Evolutionary conservation across 2,329 filamentous ascomycete species (phyloP).

Genomic region (Parastagonospora avenae): DNA sequence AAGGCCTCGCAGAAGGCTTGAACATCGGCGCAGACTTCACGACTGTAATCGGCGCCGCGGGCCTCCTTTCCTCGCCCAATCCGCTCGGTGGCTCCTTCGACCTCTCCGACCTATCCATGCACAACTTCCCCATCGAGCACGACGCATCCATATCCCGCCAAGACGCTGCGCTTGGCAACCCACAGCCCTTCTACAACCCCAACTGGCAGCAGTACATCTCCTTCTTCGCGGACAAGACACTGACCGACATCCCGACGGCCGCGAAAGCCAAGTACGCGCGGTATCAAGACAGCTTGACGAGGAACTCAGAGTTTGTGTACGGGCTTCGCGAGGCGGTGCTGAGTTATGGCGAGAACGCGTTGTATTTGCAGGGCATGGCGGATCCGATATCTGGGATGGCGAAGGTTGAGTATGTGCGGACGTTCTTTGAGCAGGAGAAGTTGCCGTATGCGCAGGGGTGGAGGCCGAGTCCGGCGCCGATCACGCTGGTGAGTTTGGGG

Average conservation of each 20-base stretch:
- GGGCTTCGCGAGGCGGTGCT: constrained; percentile 13
- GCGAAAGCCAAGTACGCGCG: constrained; percentile 14
- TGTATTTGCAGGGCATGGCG: constrained; percentile 16
- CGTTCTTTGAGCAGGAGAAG: constrained; percentile 20
- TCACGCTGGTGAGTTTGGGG: constrained; percentile 17
- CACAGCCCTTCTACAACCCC: constrained; percentile 7
- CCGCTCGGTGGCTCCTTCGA: constrained; percentile 22
- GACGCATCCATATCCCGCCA: constrained; percentile 23
- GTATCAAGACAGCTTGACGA: constrained; percentile 10
- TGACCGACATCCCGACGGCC: constrained; percentile 15
- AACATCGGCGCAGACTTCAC: constrained; percentile 27
- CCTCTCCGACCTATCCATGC: constrained; percentile 16
- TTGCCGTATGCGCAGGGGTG: constrained; percentile 19
- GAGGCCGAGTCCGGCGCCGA: constrained; percentile 16
- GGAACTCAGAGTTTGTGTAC: constrained; percentile 18
- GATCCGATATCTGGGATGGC: constrained; percentile 10
- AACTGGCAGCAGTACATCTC: constrained; percentile 20
- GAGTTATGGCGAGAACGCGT: constrained; percentile 21
- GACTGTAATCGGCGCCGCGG: constrained; percentile 12
- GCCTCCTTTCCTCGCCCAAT: constrained; percentile 17
- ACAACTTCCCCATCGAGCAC: constrained; percentile 29
- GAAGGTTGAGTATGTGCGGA: constrained; percentile 15
- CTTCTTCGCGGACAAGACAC: constrained; percentile 14
- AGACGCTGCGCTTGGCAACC: constrained; percentile 20
- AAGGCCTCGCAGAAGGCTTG: constrained; percentile 18